Percentiles rank a stretch among this genome's conserved stretches.
Evolutionary conservation across 352 stramenopile species (phyloP).

Genomic region (Globisporangium rhizosaccharum): DNA sequence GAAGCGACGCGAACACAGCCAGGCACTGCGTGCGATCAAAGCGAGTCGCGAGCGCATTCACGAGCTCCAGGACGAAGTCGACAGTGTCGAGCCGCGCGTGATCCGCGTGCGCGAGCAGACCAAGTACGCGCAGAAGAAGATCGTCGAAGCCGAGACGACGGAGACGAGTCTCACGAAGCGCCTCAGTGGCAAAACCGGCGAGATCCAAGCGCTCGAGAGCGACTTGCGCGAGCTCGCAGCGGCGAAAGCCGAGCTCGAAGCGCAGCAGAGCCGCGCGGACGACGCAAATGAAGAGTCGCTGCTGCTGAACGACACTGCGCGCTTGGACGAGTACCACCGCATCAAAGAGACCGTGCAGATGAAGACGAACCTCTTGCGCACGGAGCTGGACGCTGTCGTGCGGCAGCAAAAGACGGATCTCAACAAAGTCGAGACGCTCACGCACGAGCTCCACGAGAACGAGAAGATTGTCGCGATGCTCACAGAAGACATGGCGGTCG

Average conservation of each 20-base stretch:
- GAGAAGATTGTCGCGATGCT: constrained; percentile 61
- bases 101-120: constrained; percentile 88
- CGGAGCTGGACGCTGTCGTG: constrained; percentile 62
- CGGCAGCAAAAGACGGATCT: constrained; percentile 60
- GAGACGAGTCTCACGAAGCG: constrained; percentile 69
- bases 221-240: constrained; percentile 64
- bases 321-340: constrained; percentile 78
- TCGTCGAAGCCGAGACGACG: constrained; percentile 39
- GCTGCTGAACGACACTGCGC: constrained; percentile 45
- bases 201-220: constrained; percentile 76
- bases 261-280: constrained; percentile 24
- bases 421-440: constrained; percentile 67
- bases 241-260: constrained; percentile 53
- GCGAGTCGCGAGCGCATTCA: constrained; percentile 61
- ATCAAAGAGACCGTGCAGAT: constrained; percentile 72
- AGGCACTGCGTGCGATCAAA: constrained; percentile 52
- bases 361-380: constrained; percentile 67
- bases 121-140: constrained; percentile 74
- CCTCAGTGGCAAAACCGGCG: constrained; percentile 71
- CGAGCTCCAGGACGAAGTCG: constrained; percentile 81
- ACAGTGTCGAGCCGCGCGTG: constrained; percentile 64
- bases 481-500: constrained; percentile 48
- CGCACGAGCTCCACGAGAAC: constrained; percentile 69
- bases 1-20: constrained; percentile 71
- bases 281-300: constrained; percentile 34